Base-by-base conservation (phyloP, 2,329 filamentous ascomycete genomes). In the Colletotrichum lindemuthianum region DNA sequence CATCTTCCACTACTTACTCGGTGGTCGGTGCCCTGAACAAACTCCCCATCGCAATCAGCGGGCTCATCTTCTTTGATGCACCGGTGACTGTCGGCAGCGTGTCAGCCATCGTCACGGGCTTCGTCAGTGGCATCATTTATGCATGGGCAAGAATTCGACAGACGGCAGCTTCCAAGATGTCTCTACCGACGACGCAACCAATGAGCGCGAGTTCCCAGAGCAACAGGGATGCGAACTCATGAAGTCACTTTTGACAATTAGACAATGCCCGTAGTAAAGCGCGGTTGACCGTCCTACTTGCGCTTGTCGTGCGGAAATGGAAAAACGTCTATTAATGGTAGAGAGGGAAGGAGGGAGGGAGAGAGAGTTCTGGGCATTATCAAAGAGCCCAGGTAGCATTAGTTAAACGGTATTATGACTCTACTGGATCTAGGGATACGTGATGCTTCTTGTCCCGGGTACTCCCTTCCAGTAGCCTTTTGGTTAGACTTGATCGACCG, bases 11-110 rank as follows among this genome's bases (percentile, higher is more conserved):
- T 8, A 99, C 96, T 2, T 99, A 98, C 84, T 97, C 92, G 36
- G 98, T 99, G 95, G 96, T 98, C 60, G 96, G 96, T 67, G 93
- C 95, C 15, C 85, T 99, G 73, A 99, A 99, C 86, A 99, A 99
- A 85, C 89, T 99, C 37, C 96, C 96, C 45, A 94, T 99, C 71
- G 96, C 96, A 59, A 78, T 99, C 70, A 95, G 91, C 68, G 96
- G 96, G 34, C 86, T 99, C 44, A 80, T 99, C 72, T 99, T 99
- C 86, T 99, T 99, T 80, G 88, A 96, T 67, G 94, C 94, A 0
- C 94, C 96, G 0, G 91, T 97, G 71, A 98, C 96, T 0, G 86
- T 97, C 67, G 93, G 93, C 71, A 96, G 92, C 74, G 92, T 97
- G 10, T 92, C 92, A 24, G 96, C 96, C 71, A 98, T 99, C 73